Evolutionary conservation across 805 yeast genomes (phyloP).

Genomic region (Yarrowia sp.): DNA sequence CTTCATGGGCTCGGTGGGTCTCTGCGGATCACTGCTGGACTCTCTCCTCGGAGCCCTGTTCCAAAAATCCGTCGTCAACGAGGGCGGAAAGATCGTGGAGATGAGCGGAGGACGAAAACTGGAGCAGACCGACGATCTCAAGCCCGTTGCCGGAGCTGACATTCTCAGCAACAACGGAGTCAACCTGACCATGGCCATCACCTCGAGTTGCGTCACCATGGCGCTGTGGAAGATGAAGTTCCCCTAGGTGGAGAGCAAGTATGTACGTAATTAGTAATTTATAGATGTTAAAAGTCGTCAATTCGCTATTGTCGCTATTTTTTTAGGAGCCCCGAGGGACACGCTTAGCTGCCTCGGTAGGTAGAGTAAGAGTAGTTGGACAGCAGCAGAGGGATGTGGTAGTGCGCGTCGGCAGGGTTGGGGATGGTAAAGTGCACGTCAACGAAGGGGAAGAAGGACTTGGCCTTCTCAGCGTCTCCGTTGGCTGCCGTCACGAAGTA

Average conservation of each 20-base stretch:
- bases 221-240: constrained; percentile 32
- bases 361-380: constrained; percentile 88
- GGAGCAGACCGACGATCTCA: constrained; percentile 30
- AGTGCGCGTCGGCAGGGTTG: constrained; percentile 71
- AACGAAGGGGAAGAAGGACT: constrained; percentile 75
- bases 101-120: constrained; percentile 36
- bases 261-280: neutral
- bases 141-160: constrained; percentile 39
- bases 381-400: constrained; percentile 82
- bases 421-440: constrained; percentile 72
- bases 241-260: neutral
- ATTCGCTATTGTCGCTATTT: too few species aligned
- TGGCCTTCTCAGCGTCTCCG: constrained; percentile 32
- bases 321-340: too few species aligned
- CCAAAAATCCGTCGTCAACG: constrained; percentile 42
- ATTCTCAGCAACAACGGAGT: constrained; percentile 45
- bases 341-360: constrained; percentile 82
- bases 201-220: constrained; percentile 38
- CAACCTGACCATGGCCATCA: constrained; percentile 41
- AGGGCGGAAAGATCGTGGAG: constrained; percentile 41
- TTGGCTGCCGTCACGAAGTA: constrained; percentile 47
- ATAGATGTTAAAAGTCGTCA: neutral
- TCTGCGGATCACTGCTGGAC: constrained; percentile 44
- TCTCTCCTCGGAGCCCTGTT: constrained; percentile 46
- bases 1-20: constrained; percentile 40